Evolutionary conservation across 2,329 filamentous ascomycete species (phyloP).

Genomic region (Fusarium brevicatenulatum): DNA sequence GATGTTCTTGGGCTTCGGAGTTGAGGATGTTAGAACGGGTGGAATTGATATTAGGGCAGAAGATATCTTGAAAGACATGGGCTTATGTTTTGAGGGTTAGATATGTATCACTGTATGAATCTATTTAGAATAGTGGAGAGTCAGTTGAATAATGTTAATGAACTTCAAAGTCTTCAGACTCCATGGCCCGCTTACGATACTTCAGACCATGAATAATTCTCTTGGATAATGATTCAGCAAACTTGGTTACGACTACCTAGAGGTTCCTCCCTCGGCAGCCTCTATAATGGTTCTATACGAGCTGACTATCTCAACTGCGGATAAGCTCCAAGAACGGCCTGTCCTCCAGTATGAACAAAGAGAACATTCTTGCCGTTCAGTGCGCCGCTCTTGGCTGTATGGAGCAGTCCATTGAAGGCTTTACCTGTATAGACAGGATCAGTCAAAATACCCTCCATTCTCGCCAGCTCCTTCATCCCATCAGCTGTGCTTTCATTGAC

Average conservation of each 20-base stretch:
- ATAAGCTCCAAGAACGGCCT: conserved; percentile 20
- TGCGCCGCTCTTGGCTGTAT: background rate
- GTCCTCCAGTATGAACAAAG: conserved; percentile 27
- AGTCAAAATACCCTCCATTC: conserved; percentile 22
- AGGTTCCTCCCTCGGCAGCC: background rate
- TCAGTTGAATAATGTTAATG: background rate
- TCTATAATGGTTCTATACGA: too few relatives aligned
- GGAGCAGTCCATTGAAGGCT: conserved; percentile 15
- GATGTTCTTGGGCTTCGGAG: conserved; percentile 64
- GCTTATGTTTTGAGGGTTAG: conserved; percentile 36
- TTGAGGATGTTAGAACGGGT: conserved; percentile 61
- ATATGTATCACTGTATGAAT: background rate
- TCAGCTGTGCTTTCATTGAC: conserved; percentile 6
- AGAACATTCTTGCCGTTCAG: conserved; percentile 13
- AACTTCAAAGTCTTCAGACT: background rate
- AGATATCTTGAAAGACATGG: conserved; percentile 58
- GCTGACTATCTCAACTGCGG: background rate
- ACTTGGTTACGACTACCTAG: background rate
- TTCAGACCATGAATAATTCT: too few relatives aligned
- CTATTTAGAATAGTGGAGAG: background rate
- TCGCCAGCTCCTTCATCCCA: conserved; percentile 20
- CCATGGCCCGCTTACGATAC: too few relatives aligned
- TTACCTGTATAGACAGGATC: conserved; percentile 31
- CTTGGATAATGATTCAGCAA: background rate
- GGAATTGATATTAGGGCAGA: conserved; percentile 62